A percentile compares a stretch with the other conserved stretches of the same genome.
Evolutionary conservation across 345 rosid genomes (phyloP).

Genomic region (Linum tenue): DNA sequence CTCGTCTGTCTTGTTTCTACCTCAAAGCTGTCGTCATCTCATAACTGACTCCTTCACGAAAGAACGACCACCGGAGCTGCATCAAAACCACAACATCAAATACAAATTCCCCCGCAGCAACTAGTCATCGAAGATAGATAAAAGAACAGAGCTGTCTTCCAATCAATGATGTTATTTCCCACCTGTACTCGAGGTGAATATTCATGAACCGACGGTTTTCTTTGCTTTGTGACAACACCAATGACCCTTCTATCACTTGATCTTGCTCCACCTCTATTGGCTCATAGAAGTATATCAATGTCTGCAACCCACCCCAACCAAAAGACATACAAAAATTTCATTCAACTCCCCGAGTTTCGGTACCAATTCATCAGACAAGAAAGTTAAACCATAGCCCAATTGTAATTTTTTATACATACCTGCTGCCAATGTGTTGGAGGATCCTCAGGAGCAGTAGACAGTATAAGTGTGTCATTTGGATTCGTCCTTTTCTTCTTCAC

Average conservation of each 20-base stretch:
- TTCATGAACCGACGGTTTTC: slow-evolving; percentile 92
- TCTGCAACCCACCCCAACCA: slow-evolving; percentile 36
- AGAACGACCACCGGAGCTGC: slow-evolving; percentile 82
- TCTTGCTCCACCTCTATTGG: slow-evolving; percentile 89
- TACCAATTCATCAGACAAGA: background rate
- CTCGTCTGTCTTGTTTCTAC: background rate
- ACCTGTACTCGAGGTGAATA: slow-evolving; percentile 84
- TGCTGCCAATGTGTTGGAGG: slow-evolving; percentile 98
- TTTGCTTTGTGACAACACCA: slow-evolving; percentile 75
- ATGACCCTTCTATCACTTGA: slow-evolving; percentile 75
- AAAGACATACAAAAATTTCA: background rate
- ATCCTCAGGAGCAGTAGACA: slow-evolving; percentile 92
- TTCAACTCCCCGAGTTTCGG: too few relatives aligned
- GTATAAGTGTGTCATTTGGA: slow-evolving; percentile 55
- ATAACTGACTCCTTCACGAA: slow-evolving; percentile 75
- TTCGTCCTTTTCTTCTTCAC: slow-evolving; percentile 45
- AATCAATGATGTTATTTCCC: slow-evolving; percentile 16
- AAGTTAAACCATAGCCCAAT: background rate
- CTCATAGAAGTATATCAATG: slow-evolving; percentile 85
- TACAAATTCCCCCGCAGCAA: background rate
- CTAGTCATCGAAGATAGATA: background rate
- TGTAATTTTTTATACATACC: slow-evolving; percentile 26
- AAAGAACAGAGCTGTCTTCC: background rate
- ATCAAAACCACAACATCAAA: slow-evolving; percentile 4
- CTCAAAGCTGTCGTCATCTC: slow-evolving; percentile 9